Base-by-base conservation (phyloP, 106 monocot genomes). In the Allium fistulosum region DNA sequence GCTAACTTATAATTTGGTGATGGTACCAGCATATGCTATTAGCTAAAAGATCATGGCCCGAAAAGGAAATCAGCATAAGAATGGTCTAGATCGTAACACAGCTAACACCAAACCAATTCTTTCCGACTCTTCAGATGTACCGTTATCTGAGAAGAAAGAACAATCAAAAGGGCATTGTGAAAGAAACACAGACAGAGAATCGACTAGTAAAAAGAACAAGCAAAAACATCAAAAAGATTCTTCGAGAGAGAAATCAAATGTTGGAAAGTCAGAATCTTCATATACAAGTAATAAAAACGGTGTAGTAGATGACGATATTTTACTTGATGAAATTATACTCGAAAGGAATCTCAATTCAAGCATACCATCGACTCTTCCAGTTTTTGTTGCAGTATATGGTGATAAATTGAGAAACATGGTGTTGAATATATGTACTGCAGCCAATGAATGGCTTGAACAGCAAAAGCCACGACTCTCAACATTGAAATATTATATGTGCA, bases 61-160 rank as follows among this genome's bases (percentile, higher is more conserved):
- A 17, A 88, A 83, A 74, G 92, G 85, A 71, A 80, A 63, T 49
- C 88, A 78, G 47, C 75, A 76, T 12, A 85, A 64, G 51, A 93
- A 72, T 84, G 61, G 71, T 61, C 52, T 75, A 6, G 69, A 85
- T 72, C 67, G 72, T 47, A 68, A 72, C 67, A 10, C 57, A 59
- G 13, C 72, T 9, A 81, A 76, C 46, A 37, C 48, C 6, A 79
- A 75, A 76, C 67, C 65, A 10, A 55, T 55, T 65, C 64, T 70
- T 71, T 61, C 78, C 48, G 73, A 78, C 26, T 59, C 56, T 49
- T n/a, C 63, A 46, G 62, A 73, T 72, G 64, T 37, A 18, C 61
- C 64, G 69, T 49, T 65, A 12, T 50, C 71, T n/a, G 77, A 81
- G 57, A 15, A 67, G 22, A 69, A 69, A 59, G 78, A 70, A 51